These are phyloP conservation scores for Elsinoe fawcettii DNA, from an alignment of 2,329 filamentous ascomycete genomes.

Conservation along the genomic window DNA sequence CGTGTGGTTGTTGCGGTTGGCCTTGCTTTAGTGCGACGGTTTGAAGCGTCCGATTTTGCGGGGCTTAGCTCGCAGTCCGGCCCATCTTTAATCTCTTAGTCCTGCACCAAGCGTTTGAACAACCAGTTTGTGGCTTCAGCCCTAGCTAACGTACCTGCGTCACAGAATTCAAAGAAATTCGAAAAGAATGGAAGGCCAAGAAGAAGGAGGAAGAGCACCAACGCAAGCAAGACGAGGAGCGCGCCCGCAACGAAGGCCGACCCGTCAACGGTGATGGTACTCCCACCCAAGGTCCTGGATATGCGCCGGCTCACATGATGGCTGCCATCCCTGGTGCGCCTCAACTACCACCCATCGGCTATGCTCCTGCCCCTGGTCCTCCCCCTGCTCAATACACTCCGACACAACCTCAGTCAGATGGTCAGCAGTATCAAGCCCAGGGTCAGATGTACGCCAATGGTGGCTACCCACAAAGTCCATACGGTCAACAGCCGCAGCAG, in stretches of 20 bases:
- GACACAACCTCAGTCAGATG: slow-evolving; percentile 39
- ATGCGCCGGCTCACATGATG: slow-evolving; percentile 37
- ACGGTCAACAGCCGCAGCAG: slow-evolving; percentile 37
- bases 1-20: neutral
- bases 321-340: slow-evolving; percentile 40
- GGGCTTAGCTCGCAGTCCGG: slow-evolving; percentile 14
- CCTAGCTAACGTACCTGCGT: slow-evolving; percentile 29
- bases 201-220: slow-evolving; percentile 97
- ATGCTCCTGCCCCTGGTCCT: slow-evolving; percentile 40
- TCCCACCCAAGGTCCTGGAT: slow-evolving; percentile 42
- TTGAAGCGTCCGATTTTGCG: slow-evolving; percentile 10
- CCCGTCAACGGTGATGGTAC: slow-evolving; percentile 47
- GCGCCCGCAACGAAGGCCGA: slow-evolving; percentile 57
- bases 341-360: slow-evolving; percentile 46
- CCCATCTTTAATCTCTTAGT: slow-evolving; percentile 26
- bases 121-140: slow-evolving; percentile 12
- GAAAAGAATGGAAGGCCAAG: slow-evolving; percentile 97
- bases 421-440: slow-evolving; percentile 42
- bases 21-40: slow-evolving; percentile 11
- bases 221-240: slow-evolving; percentile 84
- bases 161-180: slow-evolving; percentile 95
- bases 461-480: slow-evolving; percentile 46
- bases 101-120: slow-evolving; percentile 18
- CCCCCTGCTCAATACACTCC: slow-evolving; percentile 40
- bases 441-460: slow-evolving; percentile 38